Conservation (phyloP, 257 asterid species). For the Salvia hispanica region DNA sequence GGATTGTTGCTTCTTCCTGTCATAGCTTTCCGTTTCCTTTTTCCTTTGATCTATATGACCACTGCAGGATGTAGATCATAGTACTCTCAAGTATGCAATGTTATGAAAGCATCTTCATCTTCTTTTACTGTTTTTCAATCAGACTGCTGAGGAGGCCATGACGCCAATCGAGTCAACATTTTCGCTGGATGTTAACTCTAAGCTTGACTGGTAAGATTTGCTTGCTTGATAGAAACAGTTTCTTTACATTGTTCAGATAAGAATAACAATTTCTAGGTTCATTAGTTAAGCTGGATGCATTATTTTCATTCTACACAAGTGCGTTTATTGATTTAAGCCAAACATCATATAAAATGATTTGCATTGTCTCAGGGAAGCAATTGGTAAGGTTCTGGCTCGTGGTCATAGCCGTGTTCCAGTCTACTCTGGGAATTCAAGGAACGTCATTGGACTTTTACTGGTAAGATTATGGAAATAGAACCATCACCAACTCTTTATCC, state of each 20-base stretch:
- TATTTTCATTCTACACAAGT: neutral
- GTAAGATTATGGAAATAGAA: constrained; percentile 38
- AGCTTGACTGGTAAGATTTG: constrained; percentile 84
- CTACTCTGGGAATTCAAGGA: constrained; percentile 76
- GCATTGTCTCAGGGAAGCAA: constrained; percentile 71
- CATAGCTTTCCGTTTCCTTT: no score
- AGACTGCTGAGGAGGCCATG: constrained; percentile 99
- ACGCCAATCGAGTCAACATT: constrained; percentile 98
- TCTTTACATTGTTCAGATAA: neutral
- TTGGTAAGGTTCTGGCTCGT: constrained; percentile 90
- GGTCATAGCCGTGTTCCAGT: constrained; percentile 99
- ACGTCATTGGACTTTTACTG: constrained; percentile 83
- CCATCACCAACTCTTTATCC: neutral
- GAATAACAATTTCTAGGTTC: no score
- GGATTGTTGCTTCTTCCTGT: no score
- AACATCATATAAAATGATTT: neutral
- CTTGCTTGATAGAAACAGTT: neutral
- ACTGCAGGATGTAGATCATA: no score
- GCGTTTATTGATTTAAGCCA: neutral
- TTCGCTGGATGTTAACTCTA: constrained; percentile 94
- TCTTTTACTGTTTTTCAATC: neutral
- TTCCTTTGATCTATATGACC: no score
- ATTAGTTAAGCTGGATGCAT: neutral
- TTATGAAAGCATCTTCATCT: no score
- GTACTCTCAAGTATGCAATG: no score